Percentiles rank a stretch among this genome's conserved stretches.
Evolutionary conservation across 192 early-diverging fungal genomes (phyloP).

Genomic region (Backusella sp.): DNA sequence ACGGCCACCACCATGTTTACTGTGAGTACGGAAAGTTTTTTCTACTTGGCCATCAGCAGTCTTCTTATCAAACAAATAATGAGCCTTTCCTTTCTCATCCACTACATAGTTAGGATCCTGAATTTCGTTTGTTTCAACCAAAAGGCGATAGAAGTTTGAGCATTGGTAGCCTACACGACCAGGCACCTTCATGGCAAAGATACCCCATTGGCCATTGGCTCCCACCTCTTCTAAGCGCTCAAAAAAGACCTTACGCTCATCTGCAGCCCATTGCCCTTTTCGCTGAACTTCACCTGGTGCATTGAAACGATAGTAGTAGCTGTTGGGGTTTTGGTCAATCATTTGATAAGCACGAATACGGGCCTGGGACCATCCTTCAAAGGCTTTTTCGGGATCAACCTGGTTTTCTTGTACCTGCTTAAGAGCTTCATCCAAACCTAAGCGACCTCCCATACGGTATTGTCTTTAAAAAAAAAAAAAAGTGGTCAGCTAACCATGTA

Average conservation of each 20-base stretch:
- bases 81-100: constrained; percentile 87
- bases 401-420: constrained; percentile 81
- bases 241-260: constrained; percentile 87
- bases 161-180: constrained; percentile 98
- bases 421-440: constrained; percentile 87
- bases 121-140: constrained; percentile 86
- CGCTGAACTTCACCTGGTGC: constrained; percentile 93
- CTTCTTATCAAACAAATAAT: constrained; percentile 88
- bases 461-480: background rate
- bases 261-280: constrained; percentile 87
- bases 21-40: constrained; percentile 82
- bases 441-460: constrained; percentile 73
- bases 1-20: constrained; percentile 48
- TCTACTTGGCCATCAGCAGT: constrained; percentile 75
- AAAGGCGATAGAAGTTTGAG: constrained; percentile 92
- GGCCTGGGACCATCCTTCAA: constrained; percentile 96
- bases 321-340: constrained; percentile 94
- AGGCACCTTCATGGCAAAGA: constrained; percentile 94
- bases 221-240: constrained; percentile 82
- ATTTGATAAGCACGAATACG: constrained; percentile 90
- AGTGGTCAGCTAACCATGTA: background rate
- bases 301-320: constrained; percentile 98
- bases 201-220: constrained; percentile 95
- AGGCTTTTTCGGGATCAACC: constrained; percentile 78
- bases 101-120: constrained; percentile 91